Evolutionary conservation across 208 protist genomes (phyloP).

Genomic region (Crithidia thermophila): DNA sequence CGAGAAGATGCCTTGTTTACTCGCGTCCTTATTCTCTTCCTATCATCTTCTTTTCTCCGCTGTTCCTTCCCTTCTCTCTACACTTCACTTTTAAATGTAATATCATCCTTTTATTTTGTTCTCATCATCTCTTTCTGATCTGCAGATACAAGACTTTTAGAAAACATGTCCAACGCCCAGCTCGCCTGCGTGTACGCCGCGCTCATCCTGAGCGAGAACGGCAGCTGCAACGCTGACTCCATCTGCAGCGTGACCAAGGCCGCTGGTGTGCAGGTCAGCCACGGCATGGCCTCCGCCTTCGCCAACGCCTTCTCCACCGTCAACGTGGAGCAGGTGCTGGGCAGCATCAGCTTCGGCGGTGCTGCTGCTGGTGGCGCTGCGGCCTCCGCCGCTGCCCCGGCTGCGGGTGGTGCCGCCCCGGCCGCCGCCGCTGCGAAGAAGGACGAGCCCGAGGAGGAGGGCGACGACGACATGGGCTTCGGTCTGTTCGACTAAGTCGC

Average conservation of each 20-base stretch:
- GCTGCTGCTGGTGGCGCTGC: constrained; percentile 43
- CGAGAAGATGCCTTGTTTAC: too few relatives aligned
- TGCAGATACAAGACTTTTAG: not conserved
- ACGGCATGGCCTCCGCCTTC: constrained; percentile 76
- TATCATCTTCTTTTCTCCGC: constrained; percentile 10
- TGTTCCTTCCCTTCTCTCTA: too few relatives aligned
- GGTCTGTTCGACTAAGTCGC: constrained; percentile 88
- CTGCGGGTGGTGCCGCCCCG: constrained; percentile 32
- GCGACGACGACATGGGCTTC: constrained; percentile 88
- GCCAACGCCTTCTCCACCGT: constrained; percentile 55
- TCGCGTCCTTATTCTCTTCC: not conserved
- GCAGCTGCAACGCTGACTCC: constrained; percentile 73
- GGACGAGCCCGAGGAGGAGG: constrained; percentile 79
- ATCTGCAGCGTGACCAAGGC: constrained; percentile 76
- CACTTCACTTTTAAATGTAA: not conserved
- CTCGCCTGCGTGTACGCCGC: constrained; percentile 96
- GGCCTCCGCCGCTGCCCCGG: constrained; percentile 37
- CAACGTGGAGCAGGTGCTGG: constrained; percentile 63
- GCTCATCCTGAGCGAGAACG: constrained; percentile 93
- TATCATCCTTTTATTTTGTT: not conserved
- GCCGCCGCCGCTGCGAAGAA: constrained; percentile 56
- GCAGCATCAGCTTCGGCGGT: constrained; percentile 78
- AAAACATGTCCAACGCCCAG: constrained; percentile 69
- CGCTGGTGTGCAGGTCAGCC: constrained; percentile 75
- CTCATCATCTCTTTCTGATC: not conserved